Base-by-base conservation (phyloP, 1,284 basidiomycete genomes). In the Papiliotrema terrestris region DNA sequence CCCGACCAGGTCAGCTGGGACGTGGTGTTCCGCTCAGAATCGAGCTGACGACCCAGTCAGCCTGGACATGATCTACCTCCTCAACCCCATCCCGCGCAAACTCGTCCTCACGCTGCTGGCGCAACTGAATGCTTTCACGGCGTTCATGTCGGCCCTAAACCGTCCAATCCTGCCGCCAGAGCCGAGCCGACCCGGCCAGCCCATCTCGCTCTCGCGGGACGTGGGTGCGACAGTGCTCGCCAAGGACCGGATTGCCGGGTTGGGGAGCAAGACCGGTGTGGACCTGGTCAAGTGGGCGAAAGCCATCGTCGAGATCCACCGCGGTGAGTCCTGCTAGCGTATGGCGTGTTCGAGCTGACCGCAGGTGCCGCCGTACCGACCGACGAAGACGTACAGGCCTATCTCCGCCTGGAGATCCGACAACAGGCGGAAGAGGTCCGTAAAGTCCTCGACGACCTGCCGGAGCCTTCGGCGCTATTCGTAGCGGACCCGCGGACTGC, bases 271-370 rank as follows among this genome's bases (percentile, higher is more conserved):
- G 14, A 49, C 65, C 15, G 71, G 71, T 8, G 50, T 74, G 3
- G 67, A 69, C 52, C 26, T 74, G 11, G 45, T 54, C 8, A 17
- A 55, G 2, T 74, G 71, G 72, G 69, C 63, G 14, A 61, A 62
- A 36, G 60, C 52, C 8, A 52, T 74, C 2, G 61, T 62, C n/a
- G 11, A 26, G 2, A 42, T 65, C 13, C 6, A 48, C 22, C 35
- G 26, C 15, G 22, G 58, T 61, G 26, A 59, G 59, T 54, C 49
- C 17, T 37, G 9, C 17, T 37, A 9, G 36, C 36, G 17, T 11
- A 11, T 9, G 36, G 11, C 36, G 36, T 37, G 11, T 37, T 37
- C 36, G 36, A 37, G 36, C 36, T 37, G 17, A 37, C 36, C 36
- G 17, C 17, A 37, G 36, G 11, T 17, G 17, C 9, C 9, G 11